phyloP scores from a whole-genome alignment of 1,139 yeast species.

The Taphrina wiesneri region DNA sequence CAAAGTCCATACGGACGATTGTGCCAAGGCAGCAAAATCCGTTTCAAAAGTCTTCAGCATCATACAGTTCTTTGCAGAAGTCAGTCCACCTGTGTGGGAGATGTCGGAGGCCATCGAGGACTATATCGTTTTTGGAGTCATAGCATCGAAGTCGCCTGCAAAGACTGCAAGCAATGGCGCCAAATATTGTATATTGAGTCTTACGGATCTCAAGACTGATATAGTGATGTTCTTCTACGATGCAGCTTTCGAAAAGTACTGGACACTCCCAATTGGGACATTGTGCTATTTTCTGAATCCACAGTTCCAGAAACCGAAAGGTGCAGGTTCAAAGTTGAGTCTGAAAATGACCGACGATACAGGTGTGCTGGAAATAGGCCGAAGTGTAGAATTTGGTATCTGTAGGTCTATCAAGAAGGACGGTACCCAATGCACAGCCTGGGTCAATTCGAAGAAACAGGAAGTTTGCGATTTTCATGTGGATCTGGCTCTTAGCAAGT shows the following conservation, averaged over 20 bases:
- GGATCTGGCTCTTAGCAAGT: slow-evolving; percentile 57
- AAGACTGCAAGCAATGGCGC: slow-evolving; percentile 47
- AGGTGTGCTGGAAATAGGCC: slow-evolving; percentile 67
- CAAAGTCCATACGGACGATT: slow-evolving; percentile 49
- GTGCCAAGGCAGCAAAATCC: slow-evolving; percentile 46
- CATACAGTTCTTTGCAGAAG: slow-evolving; percentile 62
- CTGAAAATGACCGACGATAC: slow-evolving; percentile 56
- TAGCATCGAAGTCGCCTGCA: slow-evolving; percentile 60
- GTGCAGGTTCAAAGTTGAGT: slow-evolving; percentile 50
- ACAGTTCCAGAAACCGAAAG: slow-evolving; percentile 50
- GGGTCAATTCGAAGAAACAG: slow-evolving; percentile 57
- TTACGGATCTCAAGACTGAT: slow-evolving; percentile 67
- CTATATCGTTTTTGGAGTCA: slow-evolving; percentile 72
- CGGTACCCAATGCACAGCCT: slow-evolving; percentile 58
- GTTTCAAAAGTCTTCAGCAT: slow-evolving; percentile 52
- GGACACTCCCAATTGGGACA: slow-evolving; percentile 74
- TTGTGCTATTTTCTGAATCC: slow-evolving; percentile 77
- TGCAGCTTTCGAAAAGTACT: slow-evolving; percentile 65
- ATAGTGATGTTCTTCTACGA: slow-evolving; percentile 67
- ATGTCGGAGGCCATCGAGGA: slow-evolving; percentile 68
- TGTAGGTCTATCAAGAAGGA: slow-evolving; percentile 58
- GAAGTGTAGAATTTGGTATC: slow-evolving; percentile 65
- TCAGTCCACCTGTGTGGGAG: slow-evolving; percentile 64
- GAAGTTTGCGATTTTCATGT: slow-evolving; percentile 71
- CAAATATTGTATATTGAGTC: slow-evolving; percentile 61